Percentiles rank a stretch among this genome's conserved stretches.
Conservation (phyloP, 2,329 filamentous ascomycete genomes). For the Cadophora luteo-olivacea region DNA sequence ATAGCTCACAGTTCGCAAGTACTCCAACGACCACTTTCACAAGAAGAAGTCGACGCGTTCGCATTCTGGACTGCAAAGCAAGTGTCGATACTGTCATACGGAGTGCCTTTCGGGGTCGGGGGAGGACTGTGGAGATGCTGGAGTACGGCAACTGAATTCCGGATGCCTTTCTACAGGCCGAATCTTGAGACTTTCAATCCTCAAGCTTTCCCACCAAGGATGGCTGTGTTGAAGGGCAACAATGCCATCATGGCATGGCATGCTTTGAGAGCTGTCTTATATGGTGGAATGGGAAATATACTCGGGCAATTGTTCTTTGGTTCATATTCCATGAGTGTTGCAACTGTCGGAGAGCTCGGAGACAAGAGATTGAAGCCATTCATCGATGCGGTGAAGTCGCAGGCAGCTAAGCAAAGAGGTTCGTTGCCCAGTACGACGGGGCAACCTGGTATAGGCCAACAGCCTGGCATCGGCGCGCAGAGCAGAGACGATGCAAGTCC, state of each 20-base stretch:
- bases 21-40: constrained; percentile 35
- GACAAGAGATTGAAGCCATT: constrained; percentile 41
- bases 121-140: constrained; percentile 39
- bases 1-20: constrained; percentile 17
- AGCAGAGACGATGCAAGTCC: constrained; percentile 37
- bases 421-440: constrained; percentile 14
- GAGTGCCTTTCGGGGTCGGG: constrained; percentile 32
- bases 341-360: constrained; percentile 36
- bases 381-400: constrained; percentile 25
- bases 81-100: constrained; percentile 40
- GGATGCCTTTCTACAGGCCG: constrained; percentile 43
- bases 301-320: constrained; percentile 35
- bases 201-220: constrained; percentile 28
- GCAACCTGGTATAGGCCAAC: constrained; percentile 19
- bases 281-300: constrained; percentile 34
- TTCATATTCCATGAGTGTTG: constrained; percentile 38
- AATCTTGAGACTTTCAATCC: constrained; percentile 38
- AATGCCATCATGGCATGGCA: constrained; percentile 38
- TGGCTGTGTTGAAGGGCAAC: constrained; percentile 29
- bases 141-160: constrained; percentile 33
- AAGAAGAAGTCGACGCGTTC: constrained; percentile 41
- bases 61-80: constrained; percentile 40
- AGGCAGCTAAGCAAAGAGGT: constrained; percentile 21
- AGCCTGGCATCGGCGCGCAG: not conserved
- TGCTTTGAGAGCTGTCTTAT: constrained; percentile 32